These are phyloP conservation scores for Phaeosphaeria sp. DNA, from an alignment of 2,329 filamentous ascomycete genomes.

Conservation along the genomic window DNA sequence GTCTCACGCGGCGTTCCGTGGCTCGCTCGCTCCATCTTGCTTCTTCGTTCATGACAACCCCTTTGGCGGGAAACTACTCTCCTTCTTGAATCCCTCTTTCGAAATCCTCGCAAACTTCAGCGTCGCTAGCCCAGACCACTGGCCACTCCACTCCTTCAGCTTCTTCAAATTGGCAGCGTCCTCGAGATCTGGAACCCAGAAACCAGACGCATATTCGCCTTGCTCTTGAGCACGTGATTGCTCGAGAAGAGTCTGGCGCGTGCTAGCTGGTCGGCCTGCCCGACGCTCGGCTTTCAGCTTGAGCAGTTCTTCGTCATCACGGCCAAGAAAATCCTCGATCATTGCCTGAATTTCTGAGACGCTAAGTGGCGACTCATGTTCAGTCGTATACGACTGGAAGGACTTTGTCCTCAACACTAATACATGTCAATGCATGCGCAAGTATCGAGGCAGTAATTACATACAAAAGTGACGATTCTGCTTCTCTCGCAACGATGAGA, in stretches of 20 bases:
- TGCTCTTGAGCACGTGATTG: conserved; percentile 73
- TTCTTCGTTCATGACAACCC: conserved; percentile 40
- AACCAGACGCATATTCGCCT: conserved; percentile 82
- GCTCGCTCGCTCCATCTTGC: background rate
- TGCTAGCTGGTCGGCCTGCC: conserved; percentile 78
- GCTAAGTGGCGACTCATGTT: conserved; percentile 56
- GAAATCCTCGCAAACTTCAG: conserved; percentile 79
- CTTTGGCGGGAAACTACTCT: conserved; percentile 79
- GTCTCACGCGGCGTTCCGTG: background rate
- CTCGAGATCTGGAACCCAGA: conserved; percentile 83
- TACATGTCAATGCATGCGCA: background rate
- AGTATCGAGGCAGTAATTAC: conserved; percentile 26
- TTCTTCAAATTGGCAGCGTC: conserved; percentile 68
- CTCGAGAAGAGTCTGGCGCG: conserved; percentile 77
- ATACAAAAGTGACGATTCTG: conserved; percentile 76
- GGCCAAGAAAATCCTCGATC: conserved; percentile 58
- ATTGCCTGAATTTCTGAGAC: conserved; percentile 62
- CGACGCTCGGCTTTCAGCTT: conserved; percentile 72
- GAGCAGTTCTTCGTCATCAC: conserved; percentile 74
- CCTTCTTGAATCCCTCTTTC: conserved; percentile 66
- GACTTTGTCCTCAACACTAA: conserved; percentile 71
- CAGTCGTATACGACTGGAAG: conserved; percentile 71
- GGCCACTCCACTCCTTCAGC: conserved; percentile 78
- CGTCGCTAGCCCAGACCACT: conserved; percentile 80
- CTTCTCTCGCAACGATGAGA: conserved; percentile 73